Evolutionary conservation across 495 filamentous ascomycete species (phyloP).

Genomic region (Annulohypoxylon nitens): DNA sequence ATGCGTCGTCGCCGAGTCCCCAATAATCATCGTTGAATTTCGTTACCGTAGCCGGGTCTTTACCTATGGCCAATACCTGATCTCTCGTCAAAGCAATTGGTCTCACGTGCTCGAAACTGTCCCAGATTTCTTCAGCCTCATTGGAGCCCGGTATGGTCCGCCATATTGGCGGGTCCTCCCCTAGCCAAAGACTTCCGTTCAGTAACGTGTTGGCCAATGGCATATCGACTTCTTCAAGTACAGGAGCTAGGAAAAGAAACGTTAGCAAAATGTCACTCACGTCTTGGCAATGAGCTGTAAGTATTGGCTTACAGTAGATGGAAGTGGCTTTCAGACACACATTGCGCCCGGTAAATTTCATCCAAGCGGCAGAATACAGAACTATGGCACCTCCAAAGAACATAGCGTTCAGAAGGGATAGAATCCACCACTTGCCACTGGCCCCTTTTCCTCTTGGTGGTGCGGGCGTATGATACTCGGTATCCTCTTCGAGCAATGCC

Average conservation of each 20-base stretch:
- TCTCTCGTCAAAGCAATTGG: constrained; percentile 40
- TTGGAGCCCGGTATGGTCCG: constrained; percentile 21
- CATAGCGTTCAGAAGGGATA: constrained; percentile 14
- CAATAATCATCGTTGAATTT: constrained; percentile 50
- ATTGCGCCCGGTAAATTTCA: constrained; percentile 22
- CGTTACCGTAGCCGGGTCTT: constrained; percentile 50
- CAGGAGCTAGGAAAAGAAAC: constrained; percentile 22
- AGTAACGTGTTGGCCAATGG: constrained; percentile 22
- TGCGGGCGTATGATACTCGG: background rate
- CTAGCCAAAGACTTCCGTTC: constrained; percentile 35
- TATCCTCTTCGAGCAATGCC: constrained; percentile 18
- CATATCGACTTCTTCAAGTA: constrained; percentile 33
- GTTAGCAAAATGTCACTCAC: background rate
- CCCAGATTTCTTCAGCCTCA: constrained; percentile 23
- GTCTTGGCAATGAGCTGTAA: background rate
- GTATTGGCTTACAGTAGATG: constrained; percentile 28
- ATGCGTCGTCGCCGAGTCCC: constrained; percentile 52
- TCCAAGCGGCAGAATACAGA: constrained; percentile 30
- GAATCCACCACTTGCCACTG: constrained; percentile 4
- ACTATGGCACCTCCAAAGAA: constrained; percentile 10
- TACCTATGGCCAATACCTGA: constrained; percentile 50
- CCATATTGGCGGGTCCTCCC: constrained; percentile 23
- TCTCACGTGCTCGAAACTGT: constrained; percentile 25
- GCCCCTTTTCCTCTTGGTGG: background rate
- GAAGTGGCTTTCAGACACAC: constrained; percentile 30